Evolutionary conservation across 2,329 filamentous ascomycete genomes (phyloP), one percentile per base, ranked within the genome.

Genomic region (Ophiostoma fasciatum): DNA sequence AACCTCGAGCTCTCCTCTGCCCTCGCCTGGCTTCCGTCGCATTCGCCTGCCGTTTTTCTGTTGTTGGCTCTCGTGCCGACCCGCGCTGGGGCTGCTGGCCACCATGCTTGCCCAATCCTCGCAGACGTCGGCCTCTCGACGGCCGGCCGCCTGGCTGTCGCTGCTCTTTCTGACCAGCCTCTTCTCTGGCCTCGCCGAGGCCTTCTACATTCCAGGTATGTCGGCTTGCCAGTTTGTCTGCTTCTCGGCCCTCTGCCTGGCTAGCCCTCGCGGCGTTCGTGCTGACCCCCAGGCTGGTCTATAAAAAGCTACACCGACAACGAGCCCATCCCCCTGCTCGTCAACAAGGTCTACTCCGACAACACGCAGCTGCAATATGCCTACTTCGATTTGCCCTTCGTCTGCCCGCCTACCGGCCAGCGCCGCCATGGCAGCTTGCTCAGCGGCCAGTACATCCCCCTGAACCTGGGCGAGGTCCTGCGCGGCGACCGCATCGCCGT

Each of bases 291-390:
- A 67, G 84, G 84, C 46, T 90, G 81, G 67, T 92, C 84, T 6
- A 75, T 87, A 51, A 80, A 77, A 51, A 83, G 74, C 50, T 92
- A 92, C 54, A 68, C 67, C 45, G 72, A 85, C 44, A 71, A 74
- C 53, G 80, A 92, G 47, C 64, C 74, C 10, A 79, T 93, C 27
- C 83, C 84, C 1, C 65, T 94, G n/a, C 74, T 88, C 38, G 81
- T 90, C 45, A 93, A 93, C 62, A 93, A 93, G 56, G 77, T 87
- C 48, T 92, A 87, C 57, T 92, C 83, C 37, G 84, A 92, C 58
- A 77, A 82, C 49, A 90, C 82, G 7, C 79, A 90, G 54, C 63
- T 93, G n/a, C 83, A 92, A 55, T 92, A 85, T 70, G 83, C 83
- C 46, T 93, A 88, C 61, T 82, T 79, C 54, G 81, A 90, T 48